These are phyloP conservation scores for Niebla homalea DNA, from an alignment of 495 filamentous ascomycete species.

Conservation along the genomic window DNA sequence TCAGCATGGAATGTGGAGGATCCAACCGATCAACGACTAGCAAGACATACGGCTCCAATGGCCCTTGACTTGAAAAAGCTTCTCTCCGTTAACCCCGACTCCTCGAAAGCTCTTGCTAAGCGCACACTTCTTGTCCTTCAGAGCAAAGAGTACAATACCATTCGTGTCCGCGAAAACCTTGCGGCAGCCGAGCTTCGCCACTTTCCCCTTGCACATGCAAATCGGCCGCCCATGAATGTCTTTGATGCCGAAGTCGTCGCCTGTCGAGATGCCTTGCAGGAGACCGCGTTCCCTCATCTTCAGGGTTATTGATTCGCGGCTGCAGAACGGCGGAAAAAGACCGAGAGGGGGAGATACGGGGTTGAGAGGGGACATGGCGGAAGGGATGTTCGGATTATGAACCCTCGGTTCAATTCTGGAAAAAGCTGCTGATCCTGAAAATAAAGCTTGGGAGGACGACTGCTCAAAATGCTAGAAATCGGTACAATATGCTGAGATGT, in stretches of 20 bases:
- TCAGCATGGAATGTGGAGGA: background rate
- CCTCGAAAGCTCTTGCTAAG: conserved; percentile 8
- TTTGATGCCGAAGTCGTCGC: conserved; percentile 13
- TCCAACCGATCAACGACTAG: background rate
- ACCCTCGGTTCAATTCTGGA: no score
- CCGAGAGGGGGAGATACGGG: conserved; percentile 8
- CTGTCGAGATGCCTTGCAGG: conserved; percentile 1
- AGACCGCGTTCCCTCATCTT: conserved; percentile 14
- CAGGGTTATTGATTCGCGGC: conserved; percentile 9
- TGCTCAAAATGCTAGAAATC: no score
- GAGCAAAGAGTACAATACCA: conserved; percentile 6
- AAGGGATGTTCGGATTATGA: no score
- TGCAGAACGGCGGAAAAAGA: conserved; percentile 2
- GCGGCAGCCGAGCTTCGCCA: conserved; percentile 4
- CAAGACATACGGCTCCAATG: conserved; percentile 6
- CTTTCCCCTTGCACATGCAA: conserved; percentile 13
- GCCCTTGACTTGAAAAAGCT: conserved; percentile 10
- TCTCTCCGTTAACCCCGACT: conserved; percentile 6
- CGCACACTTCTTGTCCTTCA: conserved; percentile 10
- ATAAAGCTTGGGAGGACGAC: no score
- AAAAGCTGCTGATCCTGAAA: no score
- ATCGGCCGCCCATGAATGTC: conserved; percentile 4
- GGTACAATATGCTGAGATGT: no score
- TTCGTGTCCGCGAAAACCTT: conserved; percentile 9
- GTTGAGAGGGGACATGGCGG: background rate